phyloP scores from a whole-genome alignment of 768 basidiomycete genomes.

The Tylopilus cervinicoccineus region DNA sequence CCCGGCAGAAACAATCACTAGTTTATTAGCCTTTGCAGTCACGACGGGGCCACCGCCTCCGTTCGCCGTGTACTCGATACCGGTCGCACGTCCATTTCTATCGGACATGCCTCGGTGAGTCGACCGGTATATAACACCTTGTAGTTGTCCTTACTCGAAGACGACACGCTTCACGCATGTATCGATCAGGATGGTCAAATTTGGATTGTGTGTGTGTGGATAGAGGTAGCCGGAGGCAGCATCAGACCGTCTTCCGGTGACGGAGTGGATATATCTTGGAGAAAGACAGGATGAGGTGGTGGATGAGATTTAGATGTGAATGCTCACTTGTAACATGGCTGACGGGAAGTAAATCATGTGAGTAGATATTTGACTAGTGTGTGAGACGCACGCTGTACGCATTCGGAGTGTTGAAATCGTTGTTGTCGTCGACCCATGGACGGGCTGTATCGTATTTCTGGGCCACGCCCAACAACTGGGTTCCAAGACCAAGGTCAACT shows the following conservation, averaged over 20 bases:
- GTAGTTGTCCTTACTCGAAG: background rate
- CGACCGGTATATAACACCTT: background rate
- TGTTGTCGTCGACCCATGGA: slow-evolving; percentile 41
- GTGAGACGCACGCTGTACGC: slow-evolving; percentile 23
- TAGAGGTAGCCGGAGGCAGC: slow-evolving; percentile 2
- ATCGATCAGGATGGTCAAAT: slow-evolving; percentile 1
- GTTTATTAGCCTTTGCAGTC: background rate
- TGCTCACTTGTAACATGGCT: slow-evolving; percentile 21
- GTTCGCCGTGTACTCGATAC: background rate
- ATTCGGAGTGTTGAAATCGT: slow-evolving; percentile 35
- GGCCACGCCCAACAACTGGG: slow-evolving; percentile 46
- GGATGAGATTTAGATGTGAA: background rate
- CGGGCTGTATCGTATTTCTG: slow-evolving; percentile 46
- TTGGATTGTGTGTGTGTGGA: background rate
- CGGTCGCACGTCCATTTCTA: background rate
- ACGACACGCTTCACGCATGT: slow-evolving; percentile 3
- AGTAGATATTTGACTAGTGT: background rate
- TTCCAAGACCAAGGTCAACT: slow-evolving; percentile 15
- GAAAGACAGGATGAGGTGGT: background rate
- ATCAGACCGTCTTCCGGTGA: slow-evolving; percentile 3
- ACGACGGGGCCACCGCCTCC: background rate
- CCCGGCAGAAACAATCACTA: slow-evolving; percentile 5
- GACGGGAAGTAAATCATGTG: background rate
- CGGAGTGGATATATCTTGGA: slow-evolving; percentile 1
- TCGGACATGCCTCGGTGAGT: background rate